Evolutionary conservation across 2,329 filamentous ascomycete genomes (phyloP).

Genomic region (Pseudogymnoascus sp.): DNA sequence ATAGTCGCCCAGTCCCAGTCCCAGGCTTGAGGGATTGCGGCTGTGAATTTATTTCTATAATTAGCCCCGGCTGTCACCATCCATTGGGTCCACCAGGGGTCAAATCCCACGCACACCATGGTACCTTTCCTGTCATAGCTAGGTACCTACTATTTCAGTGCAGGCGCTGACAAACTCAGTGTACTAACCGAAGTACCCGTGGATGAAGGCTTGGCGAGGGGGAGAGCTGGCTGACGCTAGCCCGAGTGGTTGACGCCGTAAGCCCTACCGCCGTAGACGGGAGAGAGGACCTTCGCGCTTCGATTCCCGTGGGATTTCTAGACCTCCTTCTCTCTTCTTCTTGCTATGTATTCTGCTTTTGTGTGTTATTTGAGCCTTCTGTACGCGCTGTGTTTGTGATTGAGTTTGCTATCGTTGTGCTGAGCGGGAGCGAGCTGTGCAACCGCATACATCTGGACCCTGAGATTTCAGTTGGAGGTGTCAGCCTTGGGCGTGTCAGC

Average conservation of each 20-base stretch:
- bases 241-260: constrained; percentile 6
- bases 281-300: not conserved
- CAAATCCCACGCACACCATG: constrained; percentile 4
- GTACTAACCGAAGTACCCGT: not conserved
- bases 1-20: not conserved
- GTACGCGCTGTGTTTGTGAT: constrained; percentile 9
- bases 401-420: constrained; percentile 2
- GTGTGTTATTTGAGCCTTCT: constrained; percentile 6
- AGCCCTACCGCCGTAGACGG: constrained; percentile 10
- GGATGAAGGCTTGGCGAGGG: not conserved
- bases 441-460: not conserved
- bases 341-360: constrained; percentile 2
- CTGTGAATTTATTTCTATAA: constrained; percentile 6
- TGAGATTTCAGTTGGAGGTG: constrained; percentile 6
- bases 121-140: constrained; percentile 6
- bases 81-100: constrained; percentile 10
- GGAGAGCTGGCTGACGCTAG: constrained; percentile 7
- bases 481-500: constrained; percentile 9
- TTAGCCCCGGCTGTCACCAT: constrained; percentile 9
- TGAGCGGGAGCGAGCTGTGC: not conserved
- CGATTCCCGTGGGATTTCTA: constrained; percentile 5
- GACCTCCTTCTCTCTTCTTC: not conserved
- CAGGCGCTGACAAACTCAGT: not conserved
- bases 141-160: not conserved
- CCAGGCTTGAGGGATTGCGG: not conserved